phyloP scores from a whole-genome alignment of 1,284 basidiomycete genomes.

The Fomitopsis betulina region DNA sequence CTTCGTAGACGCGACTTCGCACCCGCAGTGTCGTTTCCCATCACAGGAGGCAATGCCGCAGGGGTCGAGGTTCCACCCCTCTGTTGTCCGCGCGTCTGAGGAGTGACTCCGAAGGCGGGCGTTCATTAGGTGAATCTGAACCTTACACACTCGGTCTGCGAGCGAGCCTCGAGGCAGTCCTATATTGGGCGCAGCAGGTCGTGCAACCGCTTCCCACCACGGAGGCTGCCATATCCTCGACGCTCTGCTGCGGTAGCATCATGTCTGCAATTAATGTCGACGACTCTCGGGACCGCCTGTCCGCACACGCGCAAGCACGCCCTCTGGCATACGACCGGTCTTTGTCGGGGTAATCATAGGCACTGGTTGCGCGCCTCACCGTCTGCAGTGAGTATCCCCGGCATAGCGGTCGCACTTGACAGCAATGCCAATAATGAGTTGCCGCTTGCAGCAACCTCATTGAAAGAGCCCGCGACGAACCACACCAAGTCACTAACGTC shows the following conservation, averaged over 20 bases:
- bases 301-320: background rate
- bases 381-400: background rate
- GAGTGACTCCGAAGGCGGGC: background rate
- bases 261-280: background rate
- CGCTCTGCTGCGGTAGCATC: background rate
- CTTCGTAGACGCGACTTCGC: background rate
- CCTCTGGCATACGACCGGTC: background rate
- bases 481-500: background rate
- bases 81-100: background rate
- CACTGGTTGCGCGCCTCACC: background rate
- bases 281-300: background rate
- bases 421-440: background rate
- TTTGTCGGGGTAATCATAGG: background rate
- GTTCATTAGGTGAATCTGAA: background rate
- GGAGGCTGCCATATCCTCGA: background rate
- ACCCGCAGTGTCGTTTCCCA: background rate
- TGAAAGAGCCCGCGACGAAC: background rate
- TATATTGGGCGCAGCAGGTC: background rate
- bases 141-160: background rate
- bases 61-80: background rate
- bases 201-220: background rate
- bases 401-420: background rate
- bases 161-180: background rate
- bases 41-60: background rate
- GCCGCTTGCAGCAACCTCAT: background rate